Conservation (phyloP, 2,329 filamentous ascomycete species). For the Fusarium sp. region DNA sequence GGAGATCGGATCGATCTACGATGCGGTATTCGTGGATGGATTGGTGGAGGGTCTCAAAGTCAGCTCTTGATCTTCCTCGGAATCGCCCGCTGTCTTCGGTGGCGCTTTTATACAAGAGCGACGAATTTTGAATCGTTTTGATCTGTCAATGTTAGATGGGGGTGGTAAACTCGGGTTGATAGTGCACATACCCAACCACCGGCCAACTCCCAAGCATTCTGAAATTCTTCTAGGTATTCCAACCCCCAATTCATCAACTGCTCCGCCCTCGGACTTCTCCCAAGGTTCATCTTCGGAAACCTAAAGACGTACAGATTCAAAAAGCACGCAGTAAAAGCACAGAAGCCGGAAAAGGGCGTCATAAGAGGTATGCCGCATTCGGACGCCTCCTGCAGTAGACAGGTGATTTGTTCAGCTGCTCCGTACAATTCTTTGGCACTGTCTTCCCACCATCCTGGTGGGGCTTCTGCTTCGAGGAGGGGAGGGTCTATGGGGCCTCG, state of each 20-base stretch:
- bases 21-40: constrained; percentile 40
- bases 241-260: constrained; percentile 37
- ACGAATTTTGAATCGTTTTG: constrained; percentile 42
- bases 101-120: constrained; percentile 34
- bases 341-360: constrained; percentile 60
- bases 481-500: constrained; percentile 56
- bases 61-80: constrained; percentile 31
- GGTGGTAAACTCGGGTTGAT: accelerated
- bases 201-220: constrained; percentile 38
- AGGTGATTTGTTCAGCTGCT: constrained; percentile 51
- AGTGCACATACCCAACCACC: constrained; percentile 33
- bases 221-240: constrained; percentile 40
- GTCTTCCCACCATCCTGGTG: constrained; percentile 55
- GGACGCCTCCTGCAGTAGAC: constrained; percentile 52
- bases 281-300: constrained; percentile 57
- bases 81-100: constrained; percentile 37
- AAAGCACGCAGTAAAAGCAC: constrained; percentile 58
- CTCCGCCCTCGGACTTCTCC: constrained; percentile 25
- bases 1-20: constrained; percentile 35
- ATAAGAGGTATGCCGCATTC: constrained; percentile 52
- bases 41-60: constrained; percentile 38
- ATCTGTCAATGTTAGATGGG: constrained; percentile 25
- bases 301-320: constrained; percentile 55
- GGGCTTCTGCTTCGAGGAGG: constrained; percentile 52
- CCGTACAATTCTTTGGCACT: constrained; percentile 52